Base-by-base conservation (phyloP, 768 basidiomycete species). In the Leccinum boreale region DNA sequence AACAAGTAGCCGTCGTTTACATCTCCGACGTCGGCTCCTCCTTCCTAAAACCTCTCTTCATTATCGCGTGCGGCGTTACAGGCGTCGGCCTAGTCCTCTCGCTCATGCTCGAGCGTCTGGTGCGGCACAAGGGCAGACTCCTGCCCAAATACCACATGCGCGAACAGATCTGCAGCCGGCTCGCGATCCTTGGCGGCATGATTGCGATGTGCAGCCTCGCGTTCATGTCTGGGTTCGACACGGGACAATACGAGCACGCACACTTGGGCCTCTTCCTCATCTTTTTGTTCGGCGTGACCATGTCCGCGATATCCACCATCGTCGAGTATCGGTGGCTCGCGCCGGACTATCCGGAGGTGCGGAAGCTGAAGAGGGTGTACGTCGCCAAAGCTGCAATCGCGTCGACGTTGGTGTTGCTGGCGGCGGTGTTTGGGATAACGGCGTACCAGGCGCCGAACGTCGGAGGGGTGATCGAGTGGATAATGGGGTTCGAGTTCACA, bases 21-120 rank as follows among this genome's bases (percentile, higher is more conserved):
- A 90, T 92, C 48, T 89, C 87, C 44, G 89, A 92, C 64, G 72
- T 91, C 33, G 89, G 86, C n/a, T 89, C 90, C 19, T 80, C 79
- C 61, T 76, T 79, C 52, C 74, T 92, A 48, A 91, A 92, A 67
- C 90, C 90, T 3, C 78, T 92, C 36, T 92, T 92, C 66, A 75
- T 92, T 51, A 75, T 79, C 15, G 85, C 85, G 5, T 86, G 84
- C 63, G 73, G 76, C 42, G 79, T 90, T 57, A 89, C 90, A 1
- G 84, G 80, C 8, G 69, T 81, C 3, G 74, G 78, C 0, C 89
- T 92, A 70, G 73, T 87, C 63, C 71, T 85, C 50, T 81, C 83
- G 9, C 78, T 91, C 26, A 62, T 77, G 5, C 65, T 85, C 29
- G 87, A 91, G 70, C 78, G 88, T 48, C 79, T 81, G 64, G 75